phyloP scores from a whole-genome alignment of 2,329 filamentous ascomycete species.

The Paraphoma chrysanthemicola region DNA sequence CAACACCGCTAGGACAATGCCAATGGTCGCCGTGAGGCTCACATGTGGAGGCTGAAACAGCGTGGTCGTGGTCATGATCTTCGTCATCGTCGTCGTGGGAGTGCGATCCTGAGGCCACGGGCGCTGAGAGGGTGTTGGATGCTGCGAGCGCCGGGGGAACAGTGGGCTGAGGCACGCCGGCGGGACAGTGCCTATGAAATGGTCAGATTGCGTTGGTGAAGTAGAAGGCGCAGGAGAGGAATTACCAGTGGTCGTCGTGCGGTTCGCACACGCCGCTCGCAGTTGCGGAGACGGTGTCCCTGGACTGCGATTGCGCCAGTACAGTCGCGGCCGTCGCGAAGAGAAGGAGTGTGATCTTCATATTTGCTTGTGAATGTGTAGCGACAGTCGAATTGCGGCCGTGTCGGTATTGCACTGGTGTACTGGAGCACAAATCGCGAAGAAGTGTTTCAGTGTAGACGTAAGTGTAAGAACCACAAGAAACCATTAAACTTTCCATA shows the following conservation, averaged over 20 bases:
- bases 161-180: slow-evolving; percentile 24
- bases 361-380: slow-evolving; percentile 6
- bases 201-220: not conserved
- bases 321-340: slow-evolving; percentile 19
- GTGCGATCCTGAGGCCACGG: slow-evolving; percentile 9
- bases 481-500: not conserved
- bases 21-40: slow-evolving; percentile 36
- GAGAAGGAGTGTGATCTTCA: slow-evolving; percentile 27
- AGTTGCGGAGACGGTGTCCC: slow-evolving; percentile 21
- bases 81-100: slow-evolving; percentile 24
- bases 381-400: not conserved
- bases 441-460: slow-evolving; percentile 8
- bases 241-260: slow-evolving; percentile 34
- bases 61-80: slow-evolving; percentile 28
- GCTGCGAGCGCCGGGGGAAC: slow-evolving; percentile 11
- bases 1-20: slow-evolving; percentile 35
- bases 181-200: slow-evolving; percentile 22
- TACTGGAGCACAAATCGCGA: not conserved
- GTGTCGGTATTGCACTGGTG: slow-evolving; percentile 1
- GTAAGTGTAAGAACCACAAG: slow-evolving; percentile 1
- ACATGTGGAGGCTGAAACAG: slow-evolving; percentile 34
- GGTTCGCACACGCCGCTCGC: slow-evolving; percentile 26
- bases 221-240: not conserved
- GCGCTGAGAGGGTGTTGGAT: not conserved
- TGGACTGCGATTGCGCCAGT: slow-evolving; percentile 14